These are phyloP conservation scores for Exophiala alcalophila DNA, from an alignment of 2,329 filamentous ascomycete species.

Conservation along the genomic window DNA sequence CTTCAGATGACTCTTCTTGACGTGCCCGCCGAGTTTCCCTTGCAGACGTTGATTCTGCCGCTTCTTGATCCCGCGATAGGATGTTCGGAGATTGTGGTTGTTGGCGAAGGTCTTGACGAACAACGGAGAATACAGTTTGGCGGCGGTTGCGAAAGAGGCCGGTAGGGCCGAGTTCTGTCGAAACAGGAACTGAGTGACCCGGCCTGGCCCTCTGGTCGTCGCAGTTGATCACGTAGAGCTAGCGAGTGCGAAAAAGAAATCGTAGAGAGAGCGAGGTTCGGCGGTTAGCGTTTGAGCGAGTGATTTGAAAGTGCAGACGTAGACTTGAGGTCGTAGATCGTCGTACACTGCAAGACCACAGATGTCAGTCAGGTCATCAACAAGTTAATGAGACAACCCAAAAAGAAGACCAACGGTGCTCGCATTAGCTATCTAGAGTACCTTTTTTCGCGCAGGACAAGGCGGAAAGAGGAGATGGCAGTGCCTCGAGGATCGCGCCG, in stretches of 20 bases:
- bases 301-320: slow-evolving; percentile 23
- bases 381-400: slow-evolving; percentile 30
- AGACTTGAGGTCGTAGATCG: slow-evolving; percentile 22
- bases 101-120: slow-evolving; percentile 59
- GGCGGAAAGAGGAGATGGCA: slow-evolving; percentile 22
- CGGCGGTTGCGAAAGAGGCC: slow-evolving; percentile 39
- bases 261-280: too few relatives aligned
- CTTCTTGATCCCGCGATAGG: slow-evolving; percentile 45
- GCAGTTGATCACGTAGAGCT: slow-evolving; percentile 3
- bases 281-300: slow-evolving; percentile 15
- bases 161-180: slow-evolving; percentile 11
- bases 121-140: slow-evolving; percentile 69
- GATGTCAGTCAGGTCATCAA: slow-evolving; percentile 31
- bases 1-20: slow-evolving; percentile 24
- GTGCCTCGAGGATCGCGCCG: slow-evolving; percentile 21
- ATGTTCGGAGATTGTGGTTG: slow-evolving; percentile 46
- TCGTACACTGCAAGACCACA: slow-evolving; percentile 25
- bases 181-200: slow-evolving; percentile 10
- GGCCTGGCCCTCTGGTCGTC: slow-evolving; percentile 3
- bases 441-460: slow-evolving; percentile 19
- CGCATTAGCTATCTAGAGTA: slow-evolving; percentile 23
- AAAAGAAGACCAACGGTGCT: slow-evolving; percentile 17
- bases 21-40: slow-evolving; percentile 29
- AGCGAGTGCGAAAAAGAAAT: too few relatives aligned
- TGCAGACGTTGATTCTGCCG: slow-evolving; percentile 38